Conservation (phyloP, 495 filamentous ascomycete genomes). For the Lentithecium fluviatile region DNA sequence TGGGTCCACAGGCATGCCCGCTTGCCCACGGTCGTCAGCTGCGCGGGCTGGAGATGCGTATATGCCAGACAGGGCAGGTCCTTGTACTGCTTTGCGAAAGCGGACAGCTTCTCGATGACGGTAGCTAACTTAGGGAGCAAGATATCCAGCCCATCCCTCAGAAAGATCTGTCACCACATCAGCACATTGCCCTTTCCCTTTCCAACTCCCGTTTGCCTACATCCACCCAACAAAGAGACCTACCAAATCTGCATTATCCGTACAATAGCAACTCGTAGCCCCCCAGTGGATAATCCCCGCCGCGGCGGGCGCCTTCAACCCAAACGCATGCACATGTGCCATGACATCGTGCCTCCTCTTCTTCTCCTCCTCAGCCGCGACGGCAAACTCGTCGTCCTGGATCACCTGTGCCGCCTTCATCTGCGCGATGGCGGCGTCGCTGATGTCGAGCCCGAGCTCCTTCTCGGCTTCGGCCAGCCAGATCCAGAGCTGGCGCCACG, state of each 20-base stretch:
- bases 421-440: slow-evolving; percentile 41
- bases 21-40: slow-evolving; percentile 82
- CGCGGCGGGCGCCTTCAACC: slow-evolving; percentile 71
- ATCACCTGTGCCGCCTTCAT: slow-evolving; percentile 65
- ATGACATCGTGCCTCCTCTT: slow-evolving; percentile 59
- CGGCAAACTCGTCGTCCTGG: slow-evolving; percentile 74
- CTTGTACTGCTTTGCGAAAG: slow-evolving; percentile 78
- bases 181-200: slow-evolving; percentile 3
- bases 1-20: slow-evolving; percentile 81
- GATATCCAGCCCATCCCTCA: slow-evolving; percentile 70
- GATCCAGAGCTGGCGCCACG: slow-evolving; percentile 48
- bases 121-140: slow-evolving; percentile 82
- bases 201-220: too few relatives aligned
- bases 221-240: background rate
- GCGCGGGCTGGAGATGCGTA: slow-evolving; percentile 72
- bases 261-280: slow-evolving; percentile 54
- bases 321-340: slow-evolving; percentile 72
- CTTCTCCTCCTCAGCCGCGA: slow-evolving; percentile 79
- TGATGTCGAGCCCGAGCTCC: slow-evolving; percentile 38
- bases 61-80: slow-evolving; percentile 66
- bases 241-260: slow-evolving; percentile 80
- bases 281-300: slow-evolving; percentile 87
- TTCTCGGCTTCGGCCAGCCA: slow-evolving; percentile 46
- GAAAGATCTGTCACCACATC: slow-evolving; percentile 56
- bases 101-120: slow-evolving; percentile 74